These are phyloP conservation scores for Prunus dulcis DNA, from an alignment of 306 rosid species.

Conservation along the genomic window DNA sequence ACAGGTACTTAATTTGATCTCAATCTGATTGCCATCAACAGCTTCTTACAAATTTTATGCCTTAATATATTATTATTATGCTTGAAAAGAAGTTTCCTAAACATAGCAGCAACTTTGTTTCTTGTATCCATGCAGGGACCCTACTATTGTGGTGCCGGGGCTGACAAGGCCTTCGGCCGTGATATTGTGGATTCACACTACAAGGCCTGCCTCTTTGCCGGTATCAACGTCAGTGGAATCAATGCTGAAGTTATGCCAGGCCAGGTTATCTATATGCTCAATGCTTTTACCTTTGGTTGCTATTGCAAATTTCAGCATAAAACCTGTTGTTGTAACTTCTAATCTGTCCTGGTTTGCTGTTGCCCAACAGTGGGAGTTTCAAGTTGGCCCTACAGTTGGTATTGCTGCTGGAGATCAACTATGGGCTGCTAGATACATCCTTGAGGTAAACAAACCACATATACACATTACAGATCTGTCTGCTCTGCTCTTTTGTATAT, in stretches of 20 bases:
- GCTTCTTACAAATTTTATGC: not conserved
- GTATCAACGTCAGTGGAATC: constrained; percentile 48
- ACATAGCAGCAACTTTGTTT: not conserved
- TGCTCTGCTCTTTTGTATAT: not conserved
- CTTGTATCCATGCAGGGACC: constrained; percentile 37
- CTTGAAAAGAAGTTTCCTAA: not conserved
- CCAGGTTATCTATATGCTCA: constrained; percentile 24
- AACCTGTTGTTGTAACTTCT: not conserved
- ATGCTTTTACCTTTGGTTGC: not conserved
- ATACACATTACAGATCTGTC: not conserved
- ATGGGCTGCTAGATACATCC: constrained; percentile 57
- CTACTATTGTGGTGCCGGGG: constrained; percentile 50
- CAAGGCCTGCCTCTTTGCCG: constrained; percentile 58
- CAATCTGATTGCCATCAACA: too few species aligned
- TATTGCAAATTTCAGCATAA: not conserved
- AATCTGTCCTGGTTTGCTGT: not conserved
- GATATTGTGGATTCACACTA: constrained; percentile 53
- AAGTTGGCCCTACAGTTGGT: constrained; percentile 54
- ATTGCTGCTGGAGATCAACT: constrained; percentile 50
- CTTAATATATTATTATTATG: not conserved
- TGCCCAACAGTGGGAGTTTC: constrained; percentile 52
- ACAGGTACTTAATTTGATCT: constrained; percentile 30
- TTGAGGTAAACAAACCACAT: constrained; percentile 36
- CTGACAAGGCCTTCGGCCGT: constrained; percentile 55
- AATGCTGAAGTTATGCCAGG: constrained; percentile 64